Percentiles rank a stretch among this genome's conserved stretches.
phyloP scores from a whole-genome alignment of 2,329 filamentous ascomycete species.

The Fusarium sp. region DNA sequence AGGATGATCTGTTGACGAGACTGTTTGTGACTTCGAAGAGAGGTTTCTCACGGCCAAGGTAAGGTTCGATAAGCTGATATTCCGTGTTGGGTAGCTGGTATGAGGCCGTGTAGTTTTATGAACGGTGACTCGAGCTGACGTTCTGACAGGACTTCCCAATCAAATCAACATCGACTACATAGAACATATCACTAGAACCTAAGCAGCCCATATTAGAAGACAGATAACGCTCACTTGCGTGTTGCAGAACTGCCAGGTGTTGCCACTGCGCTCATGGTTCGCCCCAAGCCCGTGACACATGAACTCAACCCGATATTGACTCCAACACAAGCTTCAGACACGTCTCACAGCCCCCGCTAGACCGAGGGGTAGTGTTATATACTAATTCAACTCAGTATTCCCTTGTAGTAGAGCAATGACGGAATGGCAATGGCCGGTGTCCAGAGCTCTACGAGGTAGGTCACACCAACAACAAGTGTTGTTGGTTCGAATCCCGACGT shows the following conservation, averaged over 20 bases:
- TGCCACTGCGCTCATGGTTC: neutral
- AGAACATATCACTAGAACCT: fast-evolving
- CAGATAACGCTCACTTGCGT: fast-evolving
- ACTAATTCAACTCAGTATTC: neutral
- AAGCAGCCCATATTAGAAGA: neutral
- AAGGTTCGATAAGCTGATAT: fast-evolving
- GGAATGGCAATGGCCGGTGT: constrained; percentile 17
- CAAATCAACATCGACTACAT: neutral
- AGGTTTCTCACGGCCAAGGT: neutral
- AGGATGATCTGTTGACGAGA: neutral
- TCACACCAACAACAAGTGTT: neutral
- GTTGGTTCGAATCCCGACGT: constrained; percentile 1
- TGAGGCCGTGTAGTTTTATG: too few relatives aligned
- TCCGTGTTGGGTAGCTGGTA: neutral
- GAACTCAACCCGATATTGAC: neutral
- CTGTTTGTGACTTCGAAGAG: neutral
- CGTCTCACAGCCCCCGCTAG: neutral
- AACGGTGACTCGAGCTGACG: neutral
- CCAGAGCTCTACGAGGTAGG: constrained; percentile 24
- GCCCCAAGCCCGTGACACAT: neutral
- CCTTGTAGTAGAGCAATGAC: neutral
- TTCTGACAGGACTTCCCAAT: too few relatives aligned
- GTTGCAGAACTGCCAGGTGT: neutral
- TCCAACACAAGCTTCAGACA: neutral
- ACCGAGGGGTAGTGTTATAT: neutral